Evolutionary conservation across 768 basidiomycete species (phyloP).

Genomic region (Leccinum subgranulosum): DNA sequence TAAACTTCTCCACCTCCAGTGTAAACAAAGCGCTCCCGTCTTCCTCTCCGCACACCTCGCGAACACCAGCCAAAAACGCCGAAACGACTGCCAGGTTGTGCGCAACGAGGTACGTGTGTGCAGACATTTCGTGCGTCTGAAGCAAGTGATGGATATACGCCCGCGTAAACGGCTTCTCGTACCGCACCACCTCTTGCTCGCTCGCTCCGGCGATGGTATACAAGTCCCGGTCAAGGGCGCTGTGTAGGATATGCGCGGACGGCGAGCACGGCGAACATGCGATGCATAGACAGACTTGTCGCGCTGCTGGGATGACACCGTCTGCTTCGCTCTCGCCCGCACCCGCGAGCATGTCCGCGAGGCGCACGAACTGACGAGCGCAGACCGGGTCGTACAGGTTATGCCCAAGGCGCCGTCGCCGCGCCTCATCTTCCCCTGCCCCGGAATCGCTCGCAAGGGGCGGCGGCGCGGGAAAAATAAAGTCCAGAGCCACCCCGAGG

Average conservation of each 20-base stretch:
- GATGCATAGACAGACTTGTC: slow-evolving; percentile 44
- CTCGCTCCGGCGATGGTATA: slow-evolving; percentile 1
- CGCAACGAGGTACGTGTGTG: slow-evolving; percentile 67
- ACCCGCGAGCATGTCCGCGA: slow-evolving; percentile 40
- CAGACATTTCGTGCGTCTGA: slow-evolving; percentile 88
- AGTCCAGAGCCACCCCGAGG: slow-evolving; percentile 75
- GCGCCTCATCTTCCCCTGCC: background rate
- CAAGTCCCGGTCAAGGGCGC: slow-evolving; percentile 36
- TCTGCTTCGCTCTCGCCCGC: slow-evolving; percentile 7
- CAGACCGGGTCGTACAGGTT: slow-evolving; percentile 66
- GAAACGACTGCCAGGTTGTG: slow-evolving; percentile 75
- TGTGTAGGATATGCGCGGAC: slow-evolving; percentile 40
- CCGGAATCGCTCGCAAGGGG: background rate
- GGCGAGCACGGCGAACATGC: slow-evolving; percentile 53
- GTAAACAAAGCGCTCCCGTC: slow-evolving; percentile 25
- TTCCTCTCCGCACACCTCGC: slow-evolving; percentile 28
- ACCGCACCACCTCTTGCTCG: background rate
- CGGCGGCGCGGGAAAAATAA: slow-evolving; percentile 61
- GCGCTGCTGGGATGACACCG: background rate
- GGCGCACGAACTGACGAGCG: slow-evolving; percentile 54
- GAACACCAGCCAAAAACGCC: slow-evolving; percentile 59
- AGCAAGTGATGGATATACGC: slow-evolving; percentile 84
- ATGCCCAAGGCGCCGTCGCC: slow-evolving; percentile 48
- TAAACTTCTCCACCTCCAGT: slow-evolving; percentile 51
- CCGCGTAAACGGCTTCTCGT: slow-evolving; percentile 38